phyloP scores from a whole-genome alignment of 2,329 filamentous ascomycete species.

The Penicillium sp. region DNA sequence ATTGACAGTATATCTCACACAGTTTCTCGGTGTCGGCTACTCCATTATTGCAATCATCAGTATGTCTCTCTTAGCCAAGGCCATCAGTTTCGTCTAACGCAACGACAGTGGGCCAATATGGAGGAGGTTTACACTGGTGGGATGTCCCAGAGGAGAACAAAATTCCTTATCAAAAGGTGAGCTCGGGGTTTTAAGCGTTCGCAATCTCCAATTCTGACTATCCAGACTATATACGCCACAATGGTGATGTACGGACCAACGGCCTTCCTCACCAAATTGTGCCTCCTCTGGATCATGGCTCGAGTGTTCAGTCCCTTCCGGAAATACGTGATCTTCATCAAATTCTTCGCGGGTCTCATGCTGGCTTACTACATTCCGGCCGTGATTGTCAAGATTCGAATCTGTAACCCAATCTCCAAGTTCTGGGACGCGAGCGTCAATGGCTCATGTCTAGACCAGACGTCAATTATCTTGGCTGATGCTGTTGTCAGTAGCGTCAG shows the following conservation, averaged over 20 bases:
- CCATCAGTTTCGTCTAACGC: constrained; percentile 6
- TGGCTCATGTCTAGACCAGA: constrained; percentile 28
- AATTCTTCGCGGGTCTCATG: constrained; percentile 39
- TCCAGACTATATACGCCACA: constrained; percentile 42
- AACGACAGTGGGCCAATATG: constrained; percentile 31
- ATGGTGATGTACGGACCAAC: constrained; percentile 48
- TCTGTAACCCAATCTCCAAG: constrained; percentile 42
- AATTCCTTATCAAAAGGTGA: constrained; percentile 38
- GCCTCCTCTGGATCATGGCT: constrained; percentile 46
- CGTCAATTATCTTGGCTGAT: constrained; percentile 49
- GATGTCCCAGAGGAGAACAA: constrained; percentile 32
- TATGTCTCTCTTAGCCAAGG: constrained; percentile 11
- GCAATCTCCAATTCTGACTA: background rate
- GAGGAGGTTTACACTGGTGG: constrained; percentile 37
- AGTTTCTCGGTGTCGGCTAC: constrained; percentile 25
- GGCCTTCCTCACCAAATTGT: constrained; percentile 43
- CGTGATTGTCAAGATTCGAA: constrained; percentile 43
- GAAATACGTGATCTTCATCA: constrained; percentile 41
- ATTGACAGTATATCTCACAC: background rate
- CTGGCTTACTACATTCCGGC: constrained; percentile 43
- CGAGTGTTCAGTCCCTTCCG: constrained; percentile 44
- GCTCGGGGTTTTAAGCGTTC: background rate
- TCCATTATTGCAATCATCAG: constrained; percentile 26
- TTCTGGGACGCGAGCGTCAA: constrained; percentile 37
- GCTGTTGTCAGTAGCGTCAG: constrained; percentile 58